These are phyloP conservation scores for Diaporthe australafricana DNA, from an alignment of 2,329 filamentous ascomycete species.

Conservation along the genomic window DNA sequence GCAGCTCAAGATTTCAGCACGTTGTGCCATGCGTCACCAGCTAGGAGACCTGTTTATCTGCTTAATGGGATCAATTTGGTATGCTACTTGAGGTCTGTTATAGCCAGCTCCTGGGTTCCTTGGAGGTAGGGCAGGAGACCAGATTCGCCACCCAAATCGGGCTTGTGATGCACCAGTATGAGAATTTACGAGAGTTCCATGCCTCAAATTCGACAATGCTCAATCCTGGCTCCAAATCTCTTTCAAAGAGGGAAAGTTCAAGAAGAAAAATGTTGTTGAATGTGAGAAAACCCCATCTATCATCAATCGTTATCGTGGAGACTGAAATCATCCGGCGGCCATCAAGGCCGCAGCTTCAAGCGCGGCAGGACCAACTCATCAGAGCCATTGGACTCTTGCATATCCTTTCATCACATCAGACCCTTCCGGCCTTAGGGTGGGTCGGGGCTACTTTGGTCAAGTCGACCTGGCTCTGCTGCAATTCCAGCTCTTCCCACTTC, in stretches of 20 bases:
- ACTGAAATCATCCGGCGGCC: constrained; percentile 11
- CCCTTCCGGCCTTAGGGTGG: neutral
- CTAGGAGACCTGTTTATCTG: no score
- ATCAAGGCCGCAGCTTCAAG: constrained; percentile 25
- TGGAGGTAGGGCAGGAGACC: no score
- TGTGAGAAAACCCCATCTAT: neutral
- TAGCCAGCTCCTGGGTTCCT: no score
- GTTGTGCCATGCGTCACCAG: no score
- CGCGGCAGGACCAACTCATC: neutral
- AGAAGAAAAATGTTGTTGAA: neutral
- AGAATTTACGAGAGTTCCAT: no score
- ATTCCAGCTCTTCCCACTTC: constrained; percentile 33
- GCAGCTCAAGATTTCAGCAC: no score
- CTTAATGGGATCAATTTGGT: no score
- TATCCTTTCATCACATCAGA: neutral
- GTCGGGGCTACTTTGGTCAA: constrained; percentile 10
- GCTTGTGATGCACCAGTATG: no score
- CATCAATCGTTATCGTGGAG: constrained; percentile 21
- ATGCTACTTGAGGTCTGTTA: no score
- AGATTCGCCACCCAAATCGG: no score
- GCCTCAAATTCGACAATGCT: no score
- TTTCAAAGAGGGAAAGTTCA: no score
- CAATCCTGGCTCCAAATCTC: neutral
- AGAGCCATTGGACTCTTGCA: neutral
- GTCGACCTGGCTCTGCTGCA: constrained; percentile 32